Evolutionary conservation across 441 rosid species (phyloP).

Genomic region (Bocquillonia castaneifolia): DNA sequence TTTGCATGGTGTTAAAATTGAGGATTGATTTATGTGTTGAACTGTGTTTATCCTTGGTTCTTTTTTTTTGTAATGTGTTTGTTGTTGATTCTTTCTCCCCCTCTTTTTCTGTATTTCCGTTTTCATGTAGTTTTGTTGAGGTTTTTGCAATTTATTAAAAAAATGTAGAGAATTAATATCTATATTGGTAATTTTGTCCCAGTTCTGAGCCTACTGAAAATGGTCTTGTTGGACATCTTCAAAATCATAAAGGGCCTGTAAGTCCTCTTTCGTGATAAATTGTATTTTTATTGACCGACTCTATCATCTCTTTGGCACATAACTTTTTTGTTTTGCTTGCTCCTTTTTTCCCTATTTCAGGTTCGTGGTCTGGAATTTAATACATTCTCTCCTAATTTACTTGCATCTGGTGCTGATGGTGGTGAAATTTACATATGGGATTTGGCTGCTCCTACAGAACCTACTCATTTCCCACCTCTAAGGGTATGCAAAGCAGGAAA

Average conservation of each 20-base stretch:
- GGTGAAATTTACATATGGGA: constrained; percentile 99
- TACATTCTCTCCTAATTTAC: constrained; percentile 58
- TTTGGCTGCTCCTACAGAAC: constrained; percentile 67
- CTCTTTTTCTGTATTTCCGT: background rate
- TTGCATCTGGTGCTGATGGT: constrained; percentile 98
- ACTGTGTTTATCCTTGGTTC: too few relatives aligned
- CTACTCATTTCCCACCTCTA: constrained; percentile 80
- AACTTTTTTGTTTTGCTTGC: constrained; percentile 16
- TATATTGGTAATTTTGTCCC: constrained; percentile 19
- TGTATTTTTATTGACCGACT: background rate
- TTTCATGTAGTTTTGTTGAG: background rate
- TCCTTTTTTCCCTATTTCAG: constrained; percentile 36
- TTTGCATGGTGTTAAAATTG: background rate
- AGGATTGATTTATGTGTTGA: too few relatives aligned
- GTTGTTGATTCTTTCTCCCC: too few relatives aligned
- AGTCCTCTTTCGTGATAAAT: constrained; percentile 31
- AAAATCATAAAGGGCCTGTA: constrained; percentile 91
- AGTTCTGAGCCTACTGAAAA: constrained; percentile 63
- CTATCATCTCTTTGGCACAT: constrained; percentile 12
- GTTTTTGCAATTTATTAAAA: background rate
- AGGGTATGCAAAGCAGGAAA: constrained; percentile 38
- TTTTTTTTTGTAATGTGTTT: too few relatives aligned
- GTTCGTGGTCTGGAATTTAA: constrained; percentile 99
- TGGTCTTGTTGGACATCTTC: constrained; percentile 66
- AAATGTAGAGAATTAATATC: background rate